Evolutionary conservation across 2,329 filamentous ascomycete species (phyloP), one percentile per base, ranked within the genome.

Genomic region (Botrytis tulipae): DNA sequence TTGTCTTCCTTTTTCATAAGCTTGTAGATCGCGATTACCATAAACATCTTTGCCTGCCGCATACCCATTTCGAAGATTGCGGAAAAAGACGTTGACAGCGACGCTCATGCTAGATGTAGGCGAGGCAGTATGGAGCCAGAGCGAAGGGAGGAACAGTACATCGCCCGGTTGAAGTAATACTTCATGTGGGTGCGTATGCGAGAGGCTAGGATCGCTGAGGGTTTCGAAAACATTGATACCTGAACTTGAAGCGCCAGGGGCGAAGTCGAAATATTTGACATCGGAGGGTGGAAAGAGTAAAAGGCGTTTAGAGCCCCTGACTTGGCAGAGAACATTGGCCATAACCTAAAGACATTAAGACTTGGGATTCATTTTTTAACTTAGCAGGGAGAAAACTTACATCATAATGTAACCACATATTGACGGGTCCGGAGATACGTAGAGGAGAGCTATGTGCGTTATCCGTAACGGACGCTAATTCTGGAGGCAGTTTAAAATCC

Each of bases 351-450:
- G 51, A 76, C 63, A 76, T 79, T 62, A 78, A 68, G 70, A 40
- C 44, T n/a, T 29, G 18, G 2, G 12, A 25, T 40, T 18, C 25
- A 20, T 9, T 9, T 46, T 9, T 16, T n/a, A 1, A 44, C 4
- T 22, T 25, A 42, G 44, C 2, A 40, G 1, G 8, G 10, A 6
- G 4, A 42, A 42, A 32, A 82, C 86, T 82, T 81, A 92, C 90
- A 82, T 97, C 93, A 83, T 96, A 97, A 82, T 97, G 93, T 46
- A 97, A 85, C 94, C 95, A 97, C 88, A 97, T 93, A 59, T 90
- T 92, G 18, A 95, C 92, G 2, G 89, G 89, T 0, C 93, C 93
- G 6, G 92, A 95, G 74, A 97, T 90, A 32, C 94, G 88, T 37
- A 97, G 83, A 0, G 94, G 91, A 4, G 93, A 95, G 80, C 92